These are phyloP conservation scores for Hypoxylon sp. DNA, from an alignment of 2,329 filamentous ascomycete genomes.

Conservation along the genomic window DNA sequence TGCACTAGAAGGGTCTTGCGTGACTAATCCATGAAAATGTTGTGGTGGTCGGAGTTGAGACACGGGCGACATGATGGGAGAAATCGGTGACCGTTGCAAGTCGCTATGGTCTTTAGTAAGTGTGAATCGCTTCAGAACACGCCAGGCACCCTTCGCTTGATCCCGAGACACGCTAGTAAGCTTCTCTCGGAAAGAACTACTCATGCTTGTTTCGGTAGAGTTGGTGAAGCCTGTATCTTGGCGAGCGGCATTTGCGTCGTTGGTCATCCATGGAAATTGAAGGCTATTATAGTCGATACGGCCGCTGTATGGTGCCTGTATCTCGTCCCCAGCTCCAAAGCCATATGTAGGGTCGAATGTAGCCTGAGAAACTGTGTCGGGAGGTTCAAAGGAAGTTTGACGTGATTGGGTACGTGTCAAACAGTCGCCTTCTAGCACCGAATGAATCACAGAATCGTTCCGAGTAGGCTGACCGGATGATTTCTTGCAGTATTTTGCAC, in stretches of 20 bases:
- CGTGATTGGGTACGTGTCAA: constrained; percentile 43
- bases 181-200: constrained; percentile 41
- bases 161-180: constrained; percentile 39
- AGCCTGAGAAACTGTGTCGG: constrained; percentile 5
- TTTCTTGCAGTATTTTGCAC: constrained; percentile 43
- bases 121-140: constrained; percentile 48
- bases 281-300: constrained; percentile 7
- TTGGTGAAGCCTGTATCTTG: constrained; percentile 46
- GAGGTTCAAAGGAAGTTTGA: constrained; percentile 42
- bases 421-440: constrained; percentile 40
- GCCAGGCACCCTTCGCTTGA: constrained; percentile 41
- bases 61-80: constrained; percentile 28
- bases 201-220: constrained; percentile 47
- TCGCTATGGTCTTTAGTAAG: constrained; percentile 45
- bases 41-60: constrained; percentile 11
- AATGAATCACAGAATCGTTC: constrained; percentile 45
- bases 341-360: constrained; percentile 18
- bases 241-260: constrained; percentile 33
- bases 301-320: constrained; percentile 1
- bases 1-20: constrained; percentile 47
- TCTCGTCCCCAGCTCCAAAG: constrained; percentile 9
- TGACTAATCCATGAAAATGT: constrained; percentile 21
- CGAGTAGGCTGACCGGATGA: constrained; percentile 46
- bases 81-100: constrained; percentile 29
- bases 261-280: constrained; percentile 17